phyloP scores from a whole-genome alignment of 2,329 filamentous ascomycete species.

The Stagonosporopsis cucurbitacearum region DNA sequence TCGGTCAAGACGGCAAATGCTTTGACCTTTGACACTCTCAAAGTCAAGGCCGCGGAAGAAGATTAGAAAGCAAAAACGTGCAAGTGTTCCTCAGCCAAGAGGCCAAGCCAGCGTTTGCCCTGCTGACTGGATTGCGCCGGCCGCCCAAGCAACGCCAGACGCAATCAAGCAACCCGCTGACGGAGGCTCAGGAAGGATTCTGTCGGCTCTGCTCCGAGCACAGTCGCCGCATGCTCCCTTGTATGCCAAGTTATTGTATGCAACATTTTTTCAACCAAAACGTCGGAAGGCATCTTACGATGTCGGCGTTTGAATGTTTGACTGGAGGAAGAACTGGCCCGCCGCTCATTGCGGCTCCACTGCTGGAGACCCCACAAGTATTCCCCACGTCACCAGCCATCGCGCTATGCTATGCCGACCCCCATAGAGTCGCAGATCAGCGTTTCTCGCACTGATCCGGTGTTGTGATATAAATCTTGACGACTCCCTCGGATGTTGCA shows the following conservation, averaged over 20 bases:
- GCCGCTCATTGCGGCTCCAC: constrained; percentile 23
- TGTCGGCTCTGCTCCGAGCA: constrained; percentile 7
- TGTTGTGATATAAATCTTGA: constrained; percentile 9
- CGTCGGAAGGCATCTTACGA: constrained; percentile 10
- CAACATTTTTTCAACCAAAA: background rate
- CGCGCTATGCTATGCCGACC: constrained; percentile 16
- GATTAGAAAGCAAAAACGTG: background rate
- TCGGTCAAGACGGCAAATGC: background rate
- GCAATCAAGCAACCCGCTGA: constrained; percentile 8
- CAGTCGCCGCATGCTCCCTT: constrained; percentile 13
- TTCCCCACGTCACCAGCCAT: constrained; percentile 25
- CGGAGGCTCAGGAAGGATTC: background rate
- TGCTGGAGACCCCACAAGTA: constrained; percentile 26
- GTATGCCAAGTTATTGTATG: constrained; percentile 8
- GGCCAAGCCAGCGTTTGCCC: background rate
- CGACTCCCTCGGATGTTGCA: background rate
- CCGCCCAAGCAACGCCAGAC: constrained; percentile 14
- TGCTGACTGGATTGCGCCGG: background rate
- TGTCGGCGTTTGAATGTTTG: constrained; percentile 26
- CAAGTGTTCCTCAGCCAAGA: constrained; percentile 7
- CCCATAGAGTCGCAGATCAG: constrained; percentile 14
- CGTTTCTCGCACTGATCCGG: constrained; percentile 4
- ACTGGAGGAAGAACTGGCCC: constrained; percentile 31
- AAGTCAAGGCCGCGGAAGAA: background rate
- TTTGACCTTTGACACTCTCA: background rate